Evolutionary conservation across 257 asterid species (phyloP), one percentile per base, ranked within the genome.

Genomic region (Ajuga chamaepitys): DNA sequence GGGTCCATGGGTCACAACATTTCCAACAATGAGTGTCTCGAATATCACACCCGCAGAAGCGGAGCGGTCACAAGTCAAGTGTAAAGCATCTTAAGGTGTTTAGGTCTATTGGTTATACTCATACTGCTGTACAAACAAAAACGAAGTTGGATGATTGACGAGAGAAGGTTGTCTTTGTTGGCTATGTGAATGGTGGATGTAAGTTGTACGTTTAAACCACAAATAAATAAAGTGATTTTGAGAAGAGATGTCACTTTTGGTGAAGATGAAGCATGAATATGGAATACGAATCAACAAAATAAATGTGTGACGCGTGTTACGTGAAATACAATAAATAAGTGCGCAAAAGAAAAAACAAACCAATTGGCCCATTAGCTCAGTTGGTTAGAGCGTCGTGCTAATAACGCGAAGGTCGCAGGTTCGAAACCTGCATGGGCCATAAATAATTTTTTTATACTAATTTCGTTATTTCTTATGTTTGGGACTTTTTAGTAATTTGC

Each of bases 321-420:
- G n/a, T n/a, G n/a, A n/a, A n/a, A n/a, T n/a, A n/a, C n/a, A n/a
- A n/a, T n/a, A n/a, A n/a, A n/a, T n/a, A n/a, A n/a, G n/a, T n/a
- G n/a, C n/a, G n/a, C n/a, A n/a, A n/a, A n/a, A n/a, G n/a, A n/a
- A n/a, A n/a, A n/a, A n/a, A n/a, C n/a, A 40, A 8, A 40, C 9
- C 2, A 40, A 40, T 2, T 4, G 85, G 83, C 83, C 83, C 32
- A 76, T 82, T 82, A 79, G 87, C 85, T 82, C 85, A 82, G 87
- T 52, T 82, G 84, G 84, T 82, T 81, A 81, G 86, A 75, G 82
- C 78, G 82, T 78, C 81, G 83, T 78, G 82, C 83, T 81, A 78
- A 81, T 78, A 81, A 80, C 77, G 79, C 85, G 82, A 76, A 73
- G 77, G 85, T 73, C 80, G 73, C 80, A 76, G 79, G 77, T 82